Base-by-base conservation (phyloP, 78 protist species). In the Dictyostelium citrinum region DNA sequence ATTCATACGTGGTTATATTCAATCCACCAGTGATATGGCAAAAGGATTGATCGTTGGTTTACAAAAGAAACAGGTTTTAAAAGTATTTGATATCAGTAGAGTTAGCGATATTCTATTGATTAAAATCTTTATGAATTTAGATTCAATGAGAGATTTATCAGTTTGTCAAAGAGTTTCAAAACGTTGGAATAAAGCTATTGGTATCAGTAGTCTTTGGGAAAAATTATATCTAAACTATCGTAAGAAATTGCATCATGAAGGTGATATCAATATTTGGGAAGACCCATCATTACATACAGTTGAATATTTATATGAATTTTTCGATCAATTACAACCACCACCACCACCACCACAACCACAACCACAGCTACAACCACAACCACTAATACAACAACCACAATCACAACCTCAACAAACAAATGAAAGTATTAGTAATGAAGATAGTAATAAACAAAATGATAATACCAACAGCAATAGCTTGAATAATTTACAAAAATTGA, bases 231-330 rank as follows among this genome's bases (percentile, higher is more conserved):
- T 17, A 46, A 9, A 4, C 0, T 79, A 68, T 49, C 46, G 88
- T 33, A 64, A 41, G 22, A 82, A 58, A 39, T 16, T 82, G 29
- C 45, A 41, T 64, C 6, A 43, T 46, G 81, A 76, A 33, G 49
- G n/a, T 61, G 81, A 88, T 78, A 46, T 88, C 24, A 67, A 79
- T 22, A 88, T 88, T n/a, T 88, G 93, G 93, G 93, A 76, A 2
- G 93, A 88, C 3, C 77, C 93, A 58, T 45, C 80, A 20, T 68
- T 68, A 35, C 60, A 70, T 27, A 46, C 64, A 16, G 55, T 84
- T 16, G 80, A 49, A 58, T 20, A 45, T 17, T n/a, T 72, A 12
- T 46, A 41, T 51, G 76, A 14, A 7, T 64, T n/a, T 72, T 22
- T 27, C 2, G 24, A 20, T 22, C 45, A n/a, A 75, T 4, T 33